Conservation (phyloP, 176 grass and related monocot species). For the Avena eriantha region DNA sequence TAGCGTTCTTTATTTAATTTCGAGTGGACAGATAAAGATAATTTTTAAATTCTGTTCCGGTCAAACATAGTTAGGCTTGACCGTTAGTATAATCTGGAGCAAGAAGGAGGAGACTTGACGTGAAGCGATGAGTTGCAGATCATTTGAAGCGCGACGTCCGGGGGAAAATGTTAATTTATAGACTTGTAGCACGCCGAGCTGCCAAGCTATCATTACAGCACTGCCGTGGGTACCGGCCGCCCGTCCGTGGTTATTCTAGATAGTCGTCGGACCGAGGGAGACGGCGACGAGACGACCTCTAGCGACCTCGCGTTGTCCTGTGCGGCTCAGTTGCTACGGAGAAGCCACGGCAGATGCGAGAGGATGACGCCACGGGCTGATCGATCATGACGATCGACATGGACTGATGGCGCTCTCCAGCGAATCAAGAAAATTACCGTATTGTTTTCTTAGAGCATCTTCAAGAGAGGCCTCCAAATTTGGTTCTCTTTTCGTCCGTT, state of each 20-base stretch:
- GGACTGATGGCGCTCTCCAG: background rate
- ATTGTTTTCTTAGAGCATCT: background rate
- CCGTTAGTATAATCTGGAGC: background rate
- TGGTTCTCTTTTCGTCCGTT: no score
- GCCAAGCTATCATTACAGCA: background rate
- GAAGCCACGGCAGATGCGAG: background rate
- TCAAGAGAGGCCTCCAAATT: no score
- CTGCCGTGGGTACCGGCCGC: background rate
- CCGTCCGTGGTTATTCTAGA: background rate
- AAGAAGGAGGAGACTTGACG: background rate
- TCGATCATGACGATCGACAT: background rate
- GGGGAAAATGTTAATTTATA: background rate
- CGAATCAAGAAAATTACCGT: background rate
- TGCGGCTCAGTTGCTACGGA: background rate
- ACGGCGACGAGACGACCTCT: background rate
- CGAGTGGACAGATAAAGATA: background rate
- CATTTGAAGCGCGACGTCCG: background rate
- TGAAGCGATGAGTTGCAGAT: background rate
- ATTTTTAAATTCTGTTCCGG: background rate
- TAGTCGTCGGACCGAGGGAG: background rate
- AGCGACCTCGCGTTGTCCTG: background rate
- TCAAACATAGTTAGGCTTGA: conserved; percentile 8
- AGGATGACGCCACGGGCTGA: background rate
- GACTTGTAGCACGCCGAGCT: background rate
- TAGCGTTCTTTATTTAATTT: no score